Evolutionary conservation across 2,329 filamentous ascomycete genomes (phyloP).

Genomic region (Ceratocystis eucalypticola): DNA sequence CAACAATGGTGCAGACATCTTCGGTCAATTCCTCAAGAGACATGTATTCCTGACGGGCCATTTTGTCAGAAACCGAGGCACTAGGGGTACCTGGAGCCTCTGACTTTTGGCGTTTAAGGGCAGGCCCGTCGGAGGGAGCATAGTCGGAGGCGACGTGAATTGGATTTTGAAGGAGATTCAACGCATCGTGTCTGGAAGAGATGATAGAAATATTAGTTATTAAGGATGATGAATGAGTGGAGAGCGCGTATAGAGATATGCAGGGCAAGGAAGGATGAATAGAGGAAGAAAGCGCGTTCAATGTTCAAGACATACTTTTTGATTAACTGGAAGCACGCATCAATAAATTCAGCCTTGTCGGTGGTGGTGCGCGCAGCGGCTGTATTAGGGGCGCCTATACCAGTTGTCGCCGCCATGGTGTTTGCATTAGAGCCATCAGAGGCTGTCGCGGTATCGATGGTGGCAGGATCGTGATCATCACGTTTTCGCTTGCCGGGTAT

Average conservation of each 20-base stretch:
- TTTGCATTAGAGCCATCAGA: slow-evolving; percentile 25
- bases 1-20: slow-evolving; percentile 39
- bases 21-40: slow-evolving; percentile 52
- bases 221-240: background rate
- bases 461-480: slow-evolving; percentile 29
- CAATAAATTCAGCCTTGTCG: slow-evolving; percentile 28
- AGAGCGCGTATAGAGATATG: background rate
- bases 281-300: slow-evolving; percentile 8
- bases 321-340: slow-evolving; percentile 29
- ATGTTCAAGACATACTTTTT: slow-evolving; percentile 26
- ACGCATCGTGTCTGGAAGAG: slow-evolving; percentile 36
- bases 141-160: slow-evolving; percentile 41
- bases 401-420: slow-evolving; percentile 23
- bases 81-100: slow-evolving; percentile 29
- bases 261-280: background rate
- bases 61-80: slow-evolving; percentile 42
- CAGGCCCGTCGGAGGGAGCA: slow-evolving; percentile 38
- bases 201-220: background rate
- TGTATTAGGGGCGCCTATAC: slow-evolving; percentile 11
- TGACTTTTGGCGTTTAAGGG: slow-evolving; percentile 48
- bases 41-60: slow-evolving; percentile 38
- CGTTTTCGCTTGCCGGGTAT: slow-evolving; percentile 45
- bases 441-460: background rate
- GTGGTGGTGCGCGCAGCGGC: slow-evolving; percentile 10
- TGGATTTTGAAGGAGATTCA: slow-evolving; percentile 27